Conservation (phyloP, 345 rosid genomes). For the Sonneratia caseolaris region DNA sequence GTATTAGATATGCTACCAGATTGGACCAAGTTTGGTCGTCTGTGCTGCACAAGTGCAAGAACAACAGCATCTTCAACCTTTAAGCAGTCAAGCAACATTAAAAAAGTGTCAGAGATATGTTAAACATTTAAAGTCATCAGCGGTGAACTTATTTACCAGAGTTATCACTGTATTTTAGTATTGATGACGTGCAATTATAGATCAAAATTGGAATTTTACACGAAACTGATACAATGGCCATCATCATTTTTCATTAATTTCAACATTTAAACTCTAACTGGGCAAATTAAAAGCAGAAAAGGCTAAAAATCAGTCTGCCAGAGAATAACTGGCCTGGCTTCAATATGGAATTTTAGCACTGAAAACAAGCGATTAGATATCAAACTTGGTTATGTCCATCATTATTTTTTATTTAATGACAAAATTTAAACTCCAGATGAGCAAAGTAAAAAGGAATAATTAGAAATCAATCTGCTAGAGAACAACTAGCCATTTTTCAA, state of each 20-base stretch:
- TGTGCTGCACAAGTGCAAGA: slow-evolving; percentile 53
- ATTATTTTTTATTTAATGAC: not conserved
- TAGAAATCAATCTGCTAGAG: slow-evolving; percentile 4
- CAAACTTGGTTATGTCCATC: not conserved
- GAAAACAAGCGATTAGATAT: not conserved
- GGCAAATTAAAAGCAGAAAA: not conserved
- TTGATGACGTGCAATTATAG: not conserved
- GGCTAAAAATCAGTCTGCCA: slow-evolving; percentile 1
- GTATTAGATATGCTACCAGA: slow-evolving; percentile 26
- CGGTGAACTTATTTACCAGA: not conserved
- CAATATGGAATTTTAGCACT: not conserved
- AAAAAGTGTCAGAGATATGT: slow-evolving; percentile 1
- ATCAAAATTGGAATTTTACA: not conserved
- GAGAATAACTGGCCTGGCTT: not conserved
- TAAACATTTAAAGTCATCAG: not conserved
- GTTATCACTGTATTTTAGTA: not conserved
- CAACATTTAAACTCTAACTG: not conserved
- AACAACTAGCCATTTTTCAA: not conserved
- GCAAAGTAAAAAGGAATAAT: not conserved
- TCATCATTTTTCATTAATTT: not conserved
- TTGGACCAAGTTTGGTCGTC: slow-evolving; percentile 47
- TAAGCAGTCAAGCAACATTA: slow-evolving; percentile 7
- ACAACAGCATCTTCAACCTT: slow-evolving; percentile 91
- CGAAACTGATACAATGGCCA: not conserved
- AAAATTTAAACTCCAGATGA: not conserved